phyloP scores from a whole-genome alignment of 2,329 filamentous ascomycete species.

The Chaetomiaceae sp. region DNA sequence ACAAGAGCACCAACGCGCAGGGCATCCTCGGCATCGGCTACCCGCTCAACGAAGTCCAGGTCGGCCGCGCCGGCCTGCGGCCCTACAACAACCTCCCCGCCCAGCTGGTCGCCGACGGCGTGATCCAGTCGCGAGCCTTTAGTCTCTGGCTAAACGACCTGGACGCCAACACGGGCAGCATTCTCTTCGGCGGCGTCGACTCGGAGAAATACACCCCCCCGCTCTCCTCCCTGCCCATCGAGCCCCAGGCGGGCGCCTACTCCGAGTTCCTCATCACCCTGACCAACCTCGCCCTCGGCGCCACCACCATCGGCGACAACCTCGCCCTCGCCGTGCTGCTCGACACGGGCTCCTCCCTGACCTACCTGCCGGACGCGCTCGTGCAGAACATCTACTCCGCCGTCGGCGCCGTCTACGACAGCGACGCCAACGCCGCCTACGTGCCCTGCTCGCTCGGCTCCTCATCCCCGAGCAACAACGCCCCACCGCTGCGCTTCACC shows the following conservation, averaged over 20 bases:
- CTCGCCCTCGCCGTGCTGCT: slow-evolving; percentile 57
- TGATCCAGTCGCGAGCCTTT: slow-evolving; percentile 62
- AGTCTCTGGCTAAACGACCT: slow-evolving; percentile 72
- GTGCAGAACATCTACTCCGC: slow-evolving; percentile 48
- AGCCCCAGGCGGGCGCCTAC: slow-evolving; percentile 45
- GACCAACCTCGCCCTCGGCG: slow-evolving; percentile 48
- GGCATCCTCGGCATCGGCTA: slow-evolving; percentile 87
- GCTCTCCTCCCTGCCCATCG: slow-evolving; percentile 62
- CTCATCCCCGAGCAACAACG: slow-evolving; percentile 28
- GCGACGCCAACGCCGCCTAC: slow-evolving; percentile 48
- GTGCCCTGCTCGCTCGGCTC: slow-evolving; percentile 51
- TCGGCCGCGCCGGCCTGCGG: slow-evolving; percentile 46
- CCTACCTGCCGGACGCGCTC: slow-evolving; percentile 57
- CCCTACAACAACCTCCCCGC: slow-evolving; percentile 65
- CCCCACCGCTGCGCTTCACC: slow-evolving; percentile 43
- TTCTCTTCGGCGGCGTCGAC: slow-evolving; percentile 72
- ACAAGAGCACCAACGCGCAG: slow-evolving; percentile 53
- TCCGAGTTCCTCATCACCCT: slow-evolving; percentile 64
- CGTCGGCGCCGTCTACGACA: slow-evolving; percentile 54
- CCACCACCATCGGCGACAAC: slow-evolving; percentile 38
- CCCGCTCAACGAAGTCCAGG: slow-evolving; percentile 67
- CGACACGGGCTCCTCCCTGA: slow-evolving; percentile 63
- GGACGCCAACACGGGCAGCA: slow-evolving; percentile 56
- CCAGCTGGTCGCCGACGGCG: slow-evolving; percentile 53
- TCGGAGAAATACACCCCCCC: slow-evolving; percentile 55